Percentiles rank a stretch among this genome's conserved stretches.
Conservation (phyloP, 257 asterid species). For the Petunia axillaris region DNA sequence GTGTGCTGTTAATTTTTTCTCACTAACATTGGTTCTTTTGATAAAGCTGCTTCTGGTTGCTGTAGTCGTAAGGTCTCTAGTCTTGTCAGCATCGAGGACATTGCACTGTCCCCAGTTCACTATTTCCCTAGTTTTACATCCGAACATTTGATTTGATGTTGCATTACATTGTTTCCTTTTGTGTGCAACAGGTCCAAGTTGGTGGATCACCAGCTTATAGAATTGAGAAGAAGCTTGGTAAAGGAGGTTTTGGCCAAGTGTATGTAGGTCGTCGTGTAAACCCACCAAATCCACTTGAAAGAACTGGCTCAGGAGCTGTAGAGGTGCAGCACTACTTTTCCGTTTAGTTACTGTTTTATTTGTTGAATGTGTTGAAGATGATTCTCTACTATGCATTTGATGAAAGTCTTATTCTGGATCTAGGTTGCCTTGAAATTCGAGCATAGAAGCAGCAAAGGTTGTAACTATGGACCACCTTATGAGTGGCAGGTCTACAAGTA, state of each 20-base stretch:
- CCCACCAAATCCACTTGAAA: constrained; percentile 65
- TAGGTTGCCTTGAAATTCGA: constrained; percentile 92
- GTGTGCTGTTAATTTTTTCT: neutral
- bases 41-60: neutral
- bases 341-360: constrained; percentile 20
- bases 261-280: constrained; percentile 81
- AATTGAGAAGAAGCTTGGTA: constrained; percentile 76
- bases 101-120: neutral
- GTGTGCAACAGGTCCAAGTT: constrained; percentile 71
- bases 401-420: constrained; percentile 5
- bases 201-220: constrained; percentile 83
- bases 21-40: neutral
- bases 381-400: neutral
- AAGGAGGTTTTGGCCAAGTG: constrained; percentile 98
- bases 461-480: constrained; percentile 80
- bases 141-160: constrained; percentile 21
- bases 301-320: constrained; percentile 81
- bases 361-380: neutral
- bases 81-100: neutral
- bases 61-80: constrained; percentile 7
- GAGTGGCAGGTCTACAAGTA: constrained; percentile 90
- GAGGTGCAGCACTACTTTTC: constrained; percentile 50
- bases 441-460: constrained; percentile 85
- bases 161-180: constrained; percentile 21
- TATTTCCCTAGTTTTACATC: neutral